A percentile compares a stretch with the other conserved stretches of the same genome.
Conservation (phyloP, 164 flowering plant species). For the Chimonanthus salicifolius region DNA sequence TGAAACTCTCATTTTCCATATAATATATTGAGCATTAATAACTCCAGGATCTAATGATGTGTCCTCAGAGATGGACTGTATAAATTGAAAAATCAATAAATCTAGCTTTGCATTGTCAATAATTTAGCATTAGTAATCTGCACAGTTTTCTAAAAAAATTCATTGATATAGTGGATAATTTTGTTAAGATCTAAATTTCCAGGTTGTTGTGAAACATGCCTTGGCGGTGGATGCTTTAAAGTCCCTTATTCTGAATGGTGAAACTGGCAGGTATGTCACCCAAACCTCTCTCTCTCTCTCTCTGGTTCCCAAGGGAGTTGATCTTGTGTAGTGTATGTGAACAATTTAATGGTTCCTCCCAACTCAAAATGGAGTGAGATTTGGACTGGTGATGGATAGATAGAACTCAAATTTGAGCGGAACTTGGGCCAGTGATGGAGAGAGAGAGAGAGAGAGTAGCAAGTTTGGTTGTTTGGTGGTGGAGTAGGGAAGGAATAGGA, state of each 20-base stretch:
- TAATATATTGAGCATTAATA: too few relatives aligned
- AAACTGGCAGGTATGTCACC: slow-evolving; percentile 54
- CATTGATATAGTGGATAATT: background rate
- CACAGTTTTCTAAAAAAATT: background rate
- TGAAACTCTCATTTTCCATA: too few relatives aligned
- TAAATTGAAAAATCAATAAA: background rate
- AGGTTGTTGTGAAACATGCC: slow-evolving; percentile 73
- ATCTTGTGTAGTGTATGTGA: background rate
- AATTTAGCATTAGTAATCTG: background rate
- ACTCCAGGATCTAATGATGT: too few relatives aligned
- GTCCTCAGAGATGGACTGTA: background rate
- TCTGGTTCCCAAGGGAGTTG: background rate
- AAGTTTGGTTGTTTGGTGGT: too few relatives aligned
- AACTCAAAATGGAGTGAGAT: too few relatives aligned
- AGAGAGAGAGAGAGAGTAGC: too few relatives aligned
- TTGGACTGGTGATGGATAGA: too few relatives aligned
- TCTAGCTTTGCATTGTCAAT: background rate
- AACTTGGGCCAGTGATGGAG: too few relatives aligned
- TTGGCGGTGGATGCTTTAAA: slow-evolving; percentile 64
- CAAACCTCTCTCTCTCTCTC: too few relatives aligned
- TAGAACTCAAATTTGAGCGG: too few relatives aligned
- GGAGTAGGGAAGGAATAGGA: too few relatives aligned
- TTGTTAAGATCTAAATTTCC: slow-evolving; percentile 5
- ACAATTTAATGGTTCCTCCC: too few relatives aligned
- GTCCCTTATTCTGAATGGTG: slow-evolving; percentile 58